Evolutionary conservation across 345 rosid genomes (phyloP).

Genomic region (Salix purpurea): DNA sequence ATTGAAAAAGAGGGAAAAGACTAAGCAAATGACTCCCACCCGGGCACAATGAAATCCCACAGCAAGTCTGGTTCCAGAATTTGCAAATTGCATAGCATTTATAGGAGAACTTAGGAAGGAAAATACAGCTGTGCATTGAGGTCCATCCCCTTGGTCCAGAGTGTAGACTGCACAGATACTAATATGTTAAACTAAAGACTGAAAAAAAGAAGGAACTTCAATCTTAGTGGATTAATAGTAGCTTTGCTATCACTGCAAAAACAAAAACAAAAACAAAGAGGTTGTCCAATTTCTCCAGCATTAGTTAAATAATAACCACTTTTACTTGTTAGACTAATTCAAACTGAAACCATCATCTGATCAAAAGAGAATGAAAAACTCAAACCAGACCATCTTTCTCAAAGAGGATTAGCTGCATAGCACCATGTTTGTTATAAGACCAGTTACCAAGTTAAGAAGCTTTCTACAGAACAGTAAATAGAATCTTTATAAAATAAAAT

Average conservation of each 20-base stretch:
- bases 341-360: background rate
- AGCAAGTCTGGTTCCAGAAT: conserved; percentile 55
- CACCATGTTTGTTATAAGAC: background rate
- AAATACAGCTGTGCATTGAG: conserved; percentile 62
- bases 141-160: conserved; percentile 54
- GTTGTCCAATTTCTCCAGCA: background rate
- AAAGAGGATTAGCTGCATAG: background rate
- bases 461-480: background rate
- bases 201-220: conserved; percentile 6
- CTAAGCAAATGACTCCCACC: conserved; percentile 38
- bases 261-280: background rate
- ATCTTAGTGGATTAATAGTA: background rate
- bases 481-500: background rate
- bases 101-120: conserved; percentile 58
- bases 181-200: background rate
- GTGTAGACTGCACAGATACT: conserved; percentile 45
- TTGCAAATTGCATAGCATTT: conserved; percentile 44
- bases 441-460: background rate
- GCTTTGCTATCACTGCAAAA: background rate
- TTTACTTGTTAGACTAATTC: background rate
- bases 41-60: conserved; percentile 78
- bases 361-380: background rate
- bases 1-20: conserved; percentile 1
- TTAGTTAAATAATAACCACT: background rate
- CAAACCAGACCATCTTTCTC: background rate